Percentiles rank a stretch among this genome's conserved stretches.
These are phyloP conservation scores for Protea cynaroides DNA, from an alignment of 164 flowering plant species.

Conservation along the genomic window DNA sequence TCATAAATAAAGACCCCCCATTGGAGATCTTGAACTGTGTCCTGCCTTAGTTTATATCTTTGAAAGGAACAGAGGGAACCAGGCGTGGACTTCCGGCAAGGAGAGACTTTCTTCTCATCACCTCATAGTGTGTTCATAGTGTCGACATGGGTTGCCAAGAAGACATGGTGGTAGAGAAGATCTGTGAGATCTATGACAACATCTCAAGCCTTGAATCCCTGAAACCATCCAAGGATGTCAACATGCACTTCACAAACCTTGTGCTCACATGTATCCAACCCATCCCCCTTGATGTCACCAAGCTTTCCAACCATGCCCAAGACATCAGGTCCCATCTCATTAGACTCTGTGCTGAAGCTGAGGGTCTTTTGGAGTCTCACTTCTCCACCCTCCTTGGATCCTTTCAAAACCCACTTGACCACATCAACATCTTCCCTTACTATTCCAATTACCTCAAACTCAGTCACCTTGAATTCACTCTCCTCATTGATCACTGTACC, in stretches of 20 bases:
- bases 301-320: constrained; percentile 37
- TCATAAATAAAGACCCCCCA: constrained; percentile 29
- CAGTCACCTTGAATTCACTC: constrained; percentile 47
- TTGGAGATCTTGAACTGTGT: constrained; percentile 7
- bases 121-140: constrained; percentile 27
- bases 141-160: constrained; percentile 80
- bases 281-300: constrained; percentile 56
- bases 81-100: too few species aligned
- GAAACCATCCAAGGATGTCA: constrained; percentile 73
- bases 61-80: too few species aligned
- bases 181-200: constrained; percentile 56
- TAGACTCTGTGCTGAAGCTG: constrained; percentile 75
- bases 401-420: constrained; percentile 56
- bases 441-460: constrained; percentile 76
- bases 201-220: constrained; percentile 69
- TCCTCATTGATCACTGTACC: constrained; percentile 38
- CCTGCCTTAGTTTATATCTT: not conserved
- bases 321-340: constrained; percentile 64
- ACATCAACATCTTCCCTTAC: constrained; percentile 72
- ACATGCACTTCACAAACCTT: constrained; percentile 78
- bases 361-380: constrained; percentile 70
- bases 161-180: constrained; percentile 42
- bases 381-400: constrained; percentile 56
- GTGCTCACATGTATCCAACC: constrained; percentile 81
- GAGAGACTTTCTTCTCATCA: too few species aligned